phyloP scores from a whole-genome alignment of 768 basidiomycete species.

The Auriscalpium orientale region DNA sequence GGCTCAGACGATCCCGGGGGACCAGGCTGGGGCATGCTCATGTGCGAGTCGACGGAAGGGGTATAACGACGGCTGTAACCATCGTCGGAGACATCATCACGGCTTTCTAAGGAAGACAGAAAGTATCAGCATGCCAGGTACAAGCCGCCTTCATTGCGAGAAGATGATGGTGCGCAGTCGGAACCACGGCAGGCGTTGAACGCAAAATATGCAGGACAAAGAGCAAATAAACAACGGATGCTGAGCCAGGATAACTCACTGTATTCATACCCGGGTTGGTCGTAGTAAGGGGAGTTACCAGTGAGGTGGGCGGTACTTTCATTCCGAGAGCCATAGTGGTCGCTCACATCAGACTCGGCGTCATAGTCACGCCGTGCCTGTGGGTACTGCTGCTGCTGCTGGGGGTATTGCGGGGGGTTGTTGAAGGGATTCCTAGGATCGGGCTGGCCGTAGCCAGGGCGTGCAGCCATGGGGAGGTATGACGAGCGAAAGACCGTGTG shows the following conservation, averaged over 20 bases:
- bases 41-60: slow-evolving; percentile 29
- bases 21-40: slow-evolving; percentile 15
- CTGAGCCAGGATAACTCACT: slow-evolving; percentile 7
- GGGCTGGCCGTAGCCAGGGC: slow-evolving; percentile 25
- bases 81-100: slow-evolving; percentile 23
- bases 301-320: slow-evolving; percentile 14
- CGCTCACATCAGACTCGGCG: slow-evolving; percentile 15
- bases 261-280: slow-evolving; percentile 14
- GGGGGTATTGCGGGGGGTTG: slow-evolving; percentile 17
- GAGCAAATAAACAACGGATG: background rate
- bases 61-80: slow-evolving; percentile 24
- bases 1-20: slow-evolving; percentile 40
- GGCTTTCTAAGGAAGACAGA: slow-evolving; percentile 21
- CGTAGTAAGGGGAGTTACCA: slow-evolving; percentile 5
- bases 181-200: too few relatives aligned
- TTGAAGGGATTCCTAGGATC: slow-evolving; percentile 27
- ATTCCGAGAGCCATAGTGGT: slow-evolving; percentile 14
- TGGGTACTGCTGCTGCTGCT: slow-evolving; percentile 11
- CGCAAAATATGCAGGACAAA: background rate
- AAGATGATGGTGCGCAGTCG: too few relatives aligned
- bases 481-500: slow-evolving; percentile 1
- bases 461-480: slow-evolving; percentile 24
- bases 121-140: slow-evolving; percentile 8
- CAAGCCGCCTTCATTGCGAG: too few relatives aligned
- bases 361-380: slow-evolving; percentile 16